Base-by-base conservation (phyloP, 108 stramenopile genomes). In the Cyclostephanos invisitatus region DNA sequence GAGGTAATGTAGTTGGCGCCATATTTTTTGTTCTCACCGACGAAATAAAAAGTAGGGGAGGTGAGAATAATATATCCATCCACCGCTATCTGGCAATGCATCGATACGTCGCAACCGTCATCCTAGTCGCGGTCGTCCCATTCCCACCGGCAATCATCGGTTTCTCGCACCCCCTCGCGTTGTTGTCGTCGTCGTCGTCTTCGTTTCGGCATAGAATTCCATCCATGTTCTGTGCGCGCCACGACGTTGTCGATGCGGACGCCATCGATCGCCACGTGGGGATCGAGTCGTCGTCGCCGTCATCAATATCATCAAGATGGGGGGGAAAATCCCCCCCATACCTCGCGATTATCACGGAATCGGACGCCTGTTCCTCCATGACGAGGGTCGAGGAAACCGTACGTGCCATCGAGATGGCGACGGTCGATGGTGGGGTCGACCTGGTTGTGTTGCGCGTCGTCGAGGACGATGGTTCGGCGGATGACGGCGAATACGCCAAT, bases 261-360 rank as follows among this genome's bases (percentile, higher is more conserved):
- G 29, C 60, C 37, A 14, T 61, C 60, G 15, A 61, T 11, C 22
- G 60, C 4, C 40, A 61, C 4, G 20, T 18, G 0, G 29, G 10
- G 29, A 61, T 3, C 11, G 36, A 61, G 9, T 37, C 60, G 21
- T 42, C 29, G 29, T 29, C 60, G 20, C 20, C n/a, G n/a, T n/a
- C n/a, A n/a, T n/a, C n/a, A n/a, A n/a, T n/a, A n/a, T n/a, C 40
- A 40, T 61, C 18, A 20, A 61, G 35, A 25, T 80, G 78, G 67
- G 67, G 78, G 67, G 67, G 67, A 37, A 63, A 68, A 21, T 72
- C 77, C 8, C 89, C 89, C 7, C 89, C 89, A 3, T 83, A 74
- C 63, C 63, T 92, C 29, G 91, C 89, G 42, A 12, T 93, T 29
- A 77, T 93, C n/a, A 93, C 92, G 14, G 92, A 91, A 58, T 79